phyloP scores from a whole-genome alignment of 2,329 filamentous ascomycete species.

The Ilyonectria mors-panacis region DNA sequence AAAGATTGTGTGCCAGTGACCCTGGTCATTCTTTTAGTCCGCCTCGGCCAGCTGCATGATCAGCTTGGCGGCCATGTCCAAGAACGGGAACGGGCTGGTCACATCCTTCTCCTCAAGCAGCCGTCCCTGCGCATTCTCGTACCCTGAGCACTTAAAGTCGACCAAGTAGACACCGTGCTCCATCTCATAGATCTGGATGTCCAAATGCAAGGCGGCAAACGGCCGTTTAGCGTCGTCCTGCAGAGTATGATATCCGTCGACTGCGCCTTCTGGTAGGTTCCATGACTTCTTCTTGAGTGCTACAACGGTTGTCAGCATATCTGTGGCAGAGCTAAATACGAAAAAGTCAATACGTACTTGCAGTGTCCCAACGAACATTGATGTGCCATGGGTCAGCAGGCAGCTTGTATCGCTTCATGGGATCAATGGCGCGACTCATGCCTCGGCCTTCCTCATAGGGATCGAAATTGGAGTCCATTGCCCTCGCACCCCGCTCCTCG shows the following conservation, averaged over 20 bases:
- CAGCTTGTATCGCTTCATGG: constrained; percentile 80
- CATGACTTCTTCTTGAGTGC: constrained; percentile 46
- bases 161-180: constrained; percentile 94
- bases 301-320: constrained; percentile 51
- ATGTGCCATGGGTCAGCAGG: constrained; percentile 97
- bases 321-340: too few relatives aligned
- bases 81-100: constrained; percentile 93
- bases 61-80: constrained; percentile 91
- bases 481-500: constrained; percentile 55
- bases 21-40: constrained; percentile 61
- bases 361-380: constrained; percentile 88
- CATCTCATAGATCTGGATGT: constrained; percentile 96
- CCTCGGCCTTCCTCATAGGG: constrained; percentile 56
- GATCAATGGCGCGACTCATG: constrained; percentile 62
- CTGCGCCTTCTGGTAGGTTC: constrained; percentile 33
- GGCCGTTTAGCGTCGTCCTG: constrained; percentile 63
- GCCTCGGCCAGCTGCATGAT: constrained; percentile 94
- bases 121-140: constrained; percentile 84
- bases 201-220: constrained; percentile 92
- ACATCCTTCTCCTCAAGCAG: constrained; percentile 93
- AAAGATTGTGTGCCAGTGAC: constrained; percentile 12
- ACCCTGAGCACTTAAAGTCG: constrained; percentile 98
- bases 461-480: constrained; percentile 60
- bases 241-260: constrained; percentile 56
- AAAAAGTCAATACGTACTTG: constrained; percentile 72